Evolutionary conservation across 2,329 filamentous ascomycete genomes (phyloP).

Genomic region (Kalmusia sp.): DNA sequence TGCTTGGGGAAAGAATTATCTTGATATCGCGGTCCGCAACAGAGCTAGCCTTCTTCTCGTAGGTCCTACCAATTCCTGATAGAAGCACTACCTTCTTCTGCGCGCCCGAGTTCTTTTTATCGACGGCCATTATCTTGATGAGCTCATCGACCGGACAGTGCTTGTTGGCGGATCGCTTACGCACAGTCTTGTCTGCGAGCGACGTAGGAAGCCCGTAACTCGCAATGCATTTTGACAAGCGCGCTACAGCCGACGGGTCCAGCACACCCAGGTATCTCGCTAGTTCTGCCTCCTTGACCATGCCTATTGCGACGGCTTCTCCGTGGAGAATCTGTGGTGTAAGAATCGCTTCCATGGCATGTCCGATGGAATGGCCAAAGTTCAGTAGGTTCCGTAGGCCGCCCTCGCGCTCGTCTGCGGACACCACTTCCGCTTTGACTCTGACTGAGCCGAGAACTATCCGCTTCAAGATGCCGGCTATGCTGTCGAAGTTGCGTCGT

Average conservation of each 20-base stretch:
- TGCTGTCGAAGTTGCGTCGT: conserved; percentile 69
- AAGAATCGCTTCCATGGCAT: conserved; percentile 93
- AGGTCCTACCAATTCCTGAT: conserved; percentile 84
- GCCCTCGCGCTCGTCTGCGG: conserved; percentile 91
- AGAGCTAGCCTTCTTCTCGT: conserved; percentile 86
- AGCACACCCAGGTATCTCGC: conserved; percentile 87
- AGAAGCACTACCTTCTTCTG: conserved; percentile 97
- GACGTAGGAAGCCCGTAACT: conserved; percentile 91
- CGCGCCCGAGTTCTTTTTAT: conserved; percentile 96
- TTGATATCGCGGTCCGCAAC: conserved; percentile 87
- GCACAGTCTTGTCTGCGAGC: conserved; percentile 80
- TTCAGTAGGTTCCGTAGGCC: conserved; percentile 94
- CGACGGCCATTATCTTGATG: conserved; percentile 92
- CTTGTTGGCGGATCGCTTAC: conserved; percentile 84
- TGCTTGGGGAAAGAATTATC: conserved; percentile 80
- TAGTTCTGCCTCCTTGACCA: conserved; percentile 97
- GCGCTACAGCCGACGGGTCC: conserved; percentile 84
- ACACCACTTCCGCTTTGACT: conserved; percentile 94
- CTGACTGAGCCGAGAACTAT: conserved; percentile 89
- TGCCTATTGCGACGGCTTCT: conserved; percentile 94
- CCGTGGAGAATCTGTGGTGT: conserved; percentile 96
- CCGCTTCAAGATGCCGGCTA: conserved; percentile 61
- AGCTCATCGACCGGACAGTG: conserved; percentile 85
- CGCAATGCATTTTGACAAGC: conserved; percentile 91
- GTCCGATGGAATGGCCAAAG: conserved; percentile 97